Conservation (phyloP, 305 asterid genomes). For the Solanum hybrid region DNA sequence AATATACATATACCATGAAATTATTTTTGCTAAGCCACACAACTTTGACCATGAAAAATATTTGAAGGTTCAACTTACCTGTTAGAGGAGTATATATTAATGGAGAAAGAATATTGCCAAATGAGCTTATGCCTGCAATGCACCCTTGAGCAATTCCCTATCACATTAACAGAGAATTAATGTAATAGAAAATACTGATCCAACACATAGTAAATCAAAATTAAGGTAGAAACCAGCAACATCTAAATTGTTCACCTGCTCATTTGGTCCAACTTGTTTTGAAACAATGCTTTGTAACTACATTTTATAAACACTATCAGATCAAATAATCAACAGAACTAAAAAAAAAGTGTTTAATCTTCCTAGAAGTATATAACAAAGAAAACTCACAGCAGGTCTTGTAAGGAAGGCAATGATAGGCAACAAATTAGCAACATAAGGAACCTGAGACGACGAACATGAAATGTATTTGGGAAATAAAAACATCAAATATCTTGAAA, state of each 20-base stretch:
- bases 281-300: constrained; percentile 23
- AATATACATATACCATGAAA: too few relatives aligned
- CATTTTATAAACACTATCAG: background rate
- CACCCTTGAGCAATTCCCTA: constrained; percentile 23
- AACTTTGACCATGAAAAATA: background rate
- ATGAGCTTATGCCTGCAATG: constrained; percentile 12
- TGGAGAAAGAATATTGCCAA: constrained; percentile 12
- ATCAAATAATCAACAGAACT: background rate
- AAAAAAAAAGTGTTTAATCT: background rate
- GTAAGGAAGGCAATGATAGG: background rate
- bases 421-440: constrained; percentile 5
- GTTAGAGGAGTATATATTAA: constrained; percentile 18
- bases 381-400: constrained; percentile 8
- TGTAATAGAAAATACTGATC: background rate
- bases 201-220: background rate
- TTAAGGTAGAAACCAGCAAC: background rate
- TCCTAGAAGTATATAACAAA: background rate
- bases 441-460: background rate
- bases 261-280: constrained; percentile 15
- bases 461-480: background rate
- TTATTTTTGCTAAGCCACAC: background rate
- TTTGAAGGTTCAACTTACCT: constrained; percentile 1
- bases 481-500: background rate
- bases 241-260: constrained; percentile 7
- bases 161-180: background rate